A percentile compares a stretch with the other conserved stretches of the same genome.
Evolutionary conservation across 345 rosid species (phyloP).

Genomic region (Rhodamnia rubescens): DNA sequence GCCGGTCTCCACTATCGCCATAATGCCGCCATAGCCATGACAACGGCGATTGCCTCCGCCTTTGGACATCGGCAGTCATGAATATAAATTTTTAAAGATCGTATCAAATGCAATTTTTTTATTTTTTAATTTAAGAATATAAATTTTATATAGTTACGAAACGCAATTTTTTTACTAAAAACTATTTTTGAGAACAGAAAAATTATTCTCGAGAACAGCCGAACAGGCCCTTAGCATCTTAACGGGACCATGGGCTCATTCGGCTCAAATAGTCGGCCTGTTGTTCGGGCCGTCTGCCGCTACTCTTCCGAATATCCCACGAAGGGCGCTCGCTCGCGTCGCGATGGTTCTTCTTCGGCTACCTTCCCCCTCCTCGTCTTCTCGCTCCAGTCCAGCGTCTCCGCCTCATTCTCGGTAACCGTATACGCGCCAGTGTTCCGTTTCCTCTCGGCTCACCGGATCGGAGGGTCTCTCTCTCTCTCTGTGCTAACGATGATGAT

Average conservation of each 20-base stretch:
- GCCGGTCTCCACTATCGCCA: too few relatives aligned
- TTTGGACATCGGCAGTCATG: too few relatives aligned
- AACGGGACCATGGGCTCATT: not conserved
- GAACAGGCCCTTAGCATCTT: too few relatives aligned
- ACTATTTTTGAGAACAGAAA: too few relatives aligned
- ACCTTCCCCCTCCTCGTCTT: not conserved
- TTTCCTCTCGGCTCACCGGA: not conserved
- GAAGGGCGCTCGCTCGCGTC: not conserved
- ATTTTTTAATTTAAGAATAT: too few relatives aligned
- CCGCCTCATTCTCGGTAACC: not conserved
- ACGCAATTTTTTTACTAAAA: too few relatives aligned
- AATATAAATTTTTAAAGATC: too few relatives aligned
- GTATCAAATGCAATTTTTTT: too few relatives aligned
- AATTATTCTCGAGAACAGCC: too few relatives aligned
- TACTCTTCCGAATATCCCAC: not conserved
- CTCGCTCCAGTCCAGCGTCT: not conserved
- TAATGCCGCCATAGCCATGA: too few relatives aligned
- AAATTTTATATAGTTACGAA: too few relatives aligned
- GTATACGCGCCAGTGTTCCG: not conserved
- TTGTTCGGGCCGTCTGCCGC: not conserved
- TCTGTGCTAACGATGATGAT: not conserved
- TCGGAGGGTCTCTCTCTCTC: not conserved
- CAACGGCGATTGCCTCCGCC: too few relatives aligned
- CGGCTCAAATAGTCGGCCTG: accelerated
- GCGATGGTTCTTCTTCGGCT: not conserved